phyloP scores from a whole-genome alignment of 192 early-diverging fungal genomes.

The Diversispora eburnea region DNA sequence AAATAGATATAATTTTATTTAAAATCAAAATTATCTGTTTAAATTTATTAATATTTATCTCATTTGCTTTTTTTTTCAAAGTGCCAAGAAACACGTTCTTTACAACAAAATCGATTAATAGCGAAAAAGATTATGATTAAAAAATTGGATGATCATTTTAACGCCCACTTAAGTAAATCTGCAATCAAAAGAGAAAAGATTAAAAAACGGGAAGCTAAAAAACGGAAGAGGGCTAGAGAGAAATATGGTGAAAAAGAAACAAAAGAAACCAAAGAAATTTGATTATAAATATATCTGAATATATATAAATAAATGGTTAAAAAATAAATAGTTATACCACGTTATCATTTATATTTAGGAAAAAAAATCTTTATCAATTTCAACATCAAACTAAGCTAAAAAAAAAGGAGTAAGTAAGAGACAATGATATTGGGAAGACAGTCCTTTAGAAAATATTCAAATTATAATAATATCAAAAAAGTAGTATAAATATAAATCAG shows the following conservation, averaged over 20 bases:
- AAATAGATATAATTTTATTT: not conserved
- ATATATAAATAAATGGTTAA: no score
- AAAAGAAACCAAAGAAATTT: not conserved
- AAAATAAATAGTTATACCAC: no score
- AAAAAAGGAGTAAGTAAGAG: no score
- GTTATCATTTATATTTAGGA: no score
- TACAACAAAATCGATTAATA: constrained; percentile 69
- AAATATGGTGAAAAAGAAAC: constrained; percentile 47
- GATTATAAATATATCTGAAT: no score
- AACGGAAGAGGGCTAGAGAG: constrained; percentile 51
- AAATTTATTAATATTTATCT: not conserved
- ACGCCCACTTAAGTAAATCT: constrained; percentile 59
- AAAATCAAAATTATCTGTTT: not conserved
- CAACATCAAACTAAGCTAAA: no score
- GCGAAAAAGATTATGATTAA: constrained; percentile 59
- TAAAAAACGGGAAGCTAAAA: constrained; percentile 53
- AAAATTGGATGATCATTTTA: constrained; percentile 67
- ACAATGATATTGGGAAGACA: no score
- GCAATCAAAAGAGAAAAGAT: constrained; percentile 60
- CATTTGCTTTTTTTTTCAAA: constrained; percentile 6
- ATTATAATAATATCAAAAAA: no score
- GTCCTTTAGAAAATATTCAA: no score
- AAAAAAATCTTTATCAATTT: no score
- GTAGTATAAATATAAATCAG: no score
- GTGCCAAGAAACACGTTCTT: constrained; percentile 72